Evolutionary conservation across 164 flowering plant species (phyloP).

Genomic region (Umbilicus rupestris): DNA sequence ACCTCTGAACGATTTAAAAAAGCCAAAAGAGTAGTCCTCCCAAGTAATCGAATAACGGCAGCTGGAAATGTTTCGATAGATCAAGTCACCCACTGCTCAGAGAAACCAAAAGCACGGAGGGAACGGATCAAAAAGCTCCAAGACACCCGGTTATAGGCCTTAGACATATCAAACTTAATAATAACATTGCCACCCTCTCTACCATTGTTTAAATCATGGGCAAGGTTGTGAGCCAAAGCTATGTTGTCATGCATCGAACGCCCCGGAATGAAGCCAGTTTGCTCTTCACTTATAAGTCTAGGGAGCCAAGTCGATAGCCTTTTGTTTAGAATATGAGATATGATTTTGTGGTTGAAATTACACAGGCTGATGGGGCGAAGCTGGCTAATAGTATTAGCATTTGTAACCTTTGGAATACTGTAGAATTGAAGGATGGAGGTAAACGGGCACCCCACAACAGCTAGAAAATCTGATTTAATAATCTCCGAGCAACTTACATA

Average conservation of each 20-base stretch:
- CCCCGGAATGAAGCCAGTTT: background rate
- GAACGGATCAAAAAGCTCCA: background rate
- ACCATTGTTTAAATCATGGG: background rate
- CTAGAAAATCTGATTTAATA: too few relatives aligned
- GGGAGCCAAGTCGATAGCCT: too few relatives aligned
- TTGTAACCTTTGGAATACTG: too few relatives aligned
- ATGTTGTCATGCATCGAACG: background rate
- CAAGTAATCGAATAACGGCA: background rate
- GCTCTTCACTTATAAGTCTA: background rate
- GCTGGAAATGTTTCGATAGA: too few relatives aligned
- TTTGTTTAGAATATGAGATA: too few relatives aligned
- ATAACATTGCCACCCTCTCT: background rate
- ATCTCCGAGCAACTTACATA: too few relatives aligned
- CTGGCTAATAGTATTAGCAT: too few relatives aligned
- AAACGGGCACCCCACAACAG: too few relatives aligned
- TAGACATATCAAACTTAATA: background rate
- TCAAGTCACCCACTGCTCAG: background rate
- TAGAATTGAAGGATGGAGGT: too few relatives aligned
- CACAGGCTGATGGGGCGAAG: too few relatives aligned
- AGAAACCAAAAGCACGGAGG: background rate
- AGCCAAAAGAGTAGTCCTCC: background rate
- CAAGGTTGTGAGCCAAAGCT: background rate
- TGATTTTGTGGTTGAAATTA: too few relatives aligned
- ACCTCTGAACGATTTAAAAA: background rate
- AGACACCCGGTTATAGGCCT: background rate